Conservation (phyloP, 495 filamentous ascomycete species). For the Aspergillus indologenus region DNA sequence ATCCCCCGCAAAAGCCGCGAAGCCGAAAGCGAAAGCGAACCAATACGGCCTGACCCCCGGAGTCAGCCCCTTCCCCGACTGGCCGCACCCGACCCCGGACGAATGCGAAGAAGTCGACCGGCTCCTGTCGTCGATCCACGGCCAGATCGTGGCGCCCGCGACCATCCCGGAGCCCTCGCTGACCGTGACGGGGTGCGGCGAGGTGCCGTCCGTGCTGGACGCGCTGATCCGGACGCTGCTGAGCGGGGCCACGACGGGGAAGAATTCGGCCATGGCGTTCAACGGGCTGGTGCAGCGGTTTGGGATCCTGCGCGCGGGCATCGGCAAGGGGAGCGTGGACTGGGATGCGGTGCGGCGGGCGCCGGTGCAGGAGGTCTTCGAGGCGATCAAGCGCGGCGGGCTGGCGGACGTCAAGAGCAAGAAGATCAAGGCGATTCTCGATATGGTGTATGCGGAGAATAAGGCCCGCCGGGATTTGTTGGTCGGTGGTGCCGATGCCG, state of each 20-base stretch:
- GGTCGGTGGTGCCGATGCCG: conserved; percentile 11
- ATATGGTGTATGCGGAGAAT: conserved; percentile 73
- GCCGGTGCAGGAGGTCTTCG: conserved; percentile 57
- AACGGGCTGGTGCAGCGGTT: conserved; percentile 67
- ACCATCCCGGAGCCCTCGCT: conserved; percentile 73
- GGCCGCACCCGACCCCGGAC: conserved; percentile 61
- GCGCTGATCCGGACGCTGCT: conserved; percentile 79
- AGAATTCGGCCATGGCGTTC: conserved; percentile 66
- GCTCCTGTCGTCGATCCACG: conserved; percentile 66
- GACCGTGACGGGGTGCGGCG: conserved; percentile 82
- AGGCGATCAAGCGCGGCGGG: conserved; percentile 73
- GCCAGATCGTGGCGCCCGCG: conserved; percentile 60
- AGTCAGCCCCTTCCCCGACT: conserved; percentile 65
- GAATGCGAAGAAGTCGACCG: conserved; percentile 73
- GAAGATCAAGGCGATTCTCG: conserved; percentile 76
- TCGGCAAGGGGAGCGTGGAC: conserved; percentile 75
- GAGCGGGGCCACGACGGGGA: conserved; percentile 69
- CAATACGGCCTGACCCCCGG: conserved; percentile 45
- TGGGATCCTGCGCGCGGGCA: conserved; percentile 57
- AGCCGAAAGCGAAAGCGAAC: conserved; percentile 23
- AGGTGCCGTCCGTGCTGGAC: conserved; percentile 89
- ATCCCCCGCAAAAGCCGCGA: background rate
- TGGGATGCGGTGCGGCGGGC: conserved; percentile 79
- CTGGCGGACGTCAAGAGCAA: conserved; percentile 66
- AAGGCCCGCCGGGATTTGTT: conserved; percentile 44